Base-by-base conservation (phyloP, 768 basidiomycete genomes). In the Tulasnella sp. region DNA sequence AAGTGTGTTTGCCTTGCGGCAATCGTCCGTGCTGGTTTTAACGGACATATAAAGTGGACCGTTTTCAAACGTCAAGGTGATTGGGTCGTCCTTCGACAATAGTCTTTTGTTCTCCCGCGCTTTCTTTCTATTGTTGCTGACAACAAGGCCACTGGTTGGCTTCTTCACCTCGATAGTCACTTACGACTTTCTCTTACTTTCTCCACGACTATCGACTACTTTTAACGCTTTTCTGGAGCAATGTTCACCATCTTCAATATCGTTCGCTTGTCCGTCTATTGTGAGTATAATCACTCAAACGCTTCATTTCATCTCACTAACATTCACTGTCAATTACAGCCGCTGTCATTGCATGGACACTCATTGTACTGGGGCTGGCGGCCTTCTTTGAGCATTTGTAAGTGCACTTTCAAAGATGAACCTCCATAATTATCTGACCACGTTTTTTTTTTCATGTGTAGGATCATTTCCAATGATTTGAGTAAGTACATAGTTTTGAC, bases 331-430 rank as follows among this genome's bases (percentile, higher is more conserved):
- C 32, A 22, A 10, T 8, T 28, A 9, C 52, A 88, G 85, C 69
- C 59, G 67, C 76, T 37, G 75, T 85, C 35, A 64, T 88, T 45
- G 64, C 79, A 53, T 88, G 83, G 73, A 83, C 83, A 19, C 65
- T 82, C 55, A 79, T 89, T 58, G 85, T 81, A 60, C 69, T 89
- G 56, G 83, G 76, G 53, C 79, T 89, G 68, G 82, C 83, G 45
- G 81, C 72, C 32, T 81, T 85, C 61, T 85, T 89, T 60, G 77
- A 83, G 63, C 69, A 69, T 49, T 71, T 85, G 29, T 67, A 87
- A 56, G 71, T 77, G 54, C 70, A 82, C 57, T 83, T 81, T 52
- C 83, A 87, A 67, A 80, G 27, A n/a, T n/a, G 5, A 5, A 16
- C 19, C 27, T 20, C 27, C n/a, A 40, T n/a, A 40, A 20, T n/a